Conservation (phyloP, 257 asterid species). For the Gentiana straminea region DNA sequence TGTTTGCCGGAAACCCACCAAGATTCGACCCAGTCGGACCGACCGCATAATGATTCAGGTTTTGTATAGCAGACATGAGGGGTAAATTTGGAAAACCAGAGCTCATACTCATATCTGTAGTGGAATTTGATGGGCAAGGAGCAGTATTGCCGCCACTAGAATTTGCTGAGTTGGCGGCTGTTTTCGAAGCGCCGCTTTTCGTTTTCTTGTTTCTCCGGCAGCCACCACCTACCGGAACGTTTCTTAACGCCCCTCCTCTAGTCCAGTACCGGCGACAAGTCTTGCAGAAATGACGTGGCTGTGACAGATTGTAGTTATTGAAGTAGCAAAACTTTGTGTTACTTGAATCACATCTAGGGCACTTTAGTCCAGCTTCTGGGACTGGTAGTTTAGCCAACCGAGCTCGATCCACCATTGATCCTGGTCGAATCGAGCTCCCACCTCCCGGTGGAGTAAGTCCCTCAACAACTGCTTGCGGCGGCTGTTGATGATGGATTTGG, state of each 20-base stretch:
- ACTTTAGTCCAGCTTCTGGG: constrained; percentile 32
- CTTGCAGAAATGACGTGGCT: constrained; percentile 40
- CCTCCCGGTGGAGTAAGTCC: constrained; percentile 5
- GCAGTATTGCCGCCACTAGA: constrained; percentile 9
- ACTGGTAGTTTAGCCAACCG: constrained; percentile 25
- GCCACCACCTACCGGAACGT: constrained; percentile 40
- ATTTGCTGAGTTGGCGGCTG: constrained; percentile 1
- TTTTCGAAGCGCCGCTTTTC: constrained; percentile 21
- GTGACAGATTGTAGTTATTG: constrained; percentile 36
- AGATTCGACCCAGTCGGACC: constrained; percentile 3
- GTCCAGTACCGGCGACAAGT: constrained; percentile 39
- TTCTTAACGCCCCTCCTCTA: constrained; percentile 29
- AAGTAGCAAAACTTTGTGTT: constrained; percentile 38
- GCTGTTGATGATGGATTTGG: constrained; percentile 10
- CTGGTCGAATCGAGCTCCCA: constrained; percentile 26
- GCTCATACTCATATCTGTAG: not conserved
- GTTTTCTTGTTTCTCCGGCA: constrained; percentile 38
- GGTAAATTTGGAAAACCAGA: constrained; percentile 18
- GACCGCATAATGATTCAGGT: constrained; percentile 18
- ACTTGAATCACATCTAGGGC: constrained; percentile 35
- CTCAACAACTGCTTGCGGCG: constrained; percentile 5
- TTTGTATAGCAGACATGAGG: constrained; percentile 27
- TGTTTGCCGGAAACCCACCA: constrained; percentile 21
- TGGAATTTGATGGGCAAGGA: constrained; percentile 12
- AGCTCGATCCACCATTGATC: constrained; percentile 43